A percentile compares a stretch with the other conserved stretches of the same genome.
These are phyloP conservation scores for Cyberlindnera mrakii DNA, from an alignment of 805 yeast genomes.

Conservation along the genomic window DNA sequence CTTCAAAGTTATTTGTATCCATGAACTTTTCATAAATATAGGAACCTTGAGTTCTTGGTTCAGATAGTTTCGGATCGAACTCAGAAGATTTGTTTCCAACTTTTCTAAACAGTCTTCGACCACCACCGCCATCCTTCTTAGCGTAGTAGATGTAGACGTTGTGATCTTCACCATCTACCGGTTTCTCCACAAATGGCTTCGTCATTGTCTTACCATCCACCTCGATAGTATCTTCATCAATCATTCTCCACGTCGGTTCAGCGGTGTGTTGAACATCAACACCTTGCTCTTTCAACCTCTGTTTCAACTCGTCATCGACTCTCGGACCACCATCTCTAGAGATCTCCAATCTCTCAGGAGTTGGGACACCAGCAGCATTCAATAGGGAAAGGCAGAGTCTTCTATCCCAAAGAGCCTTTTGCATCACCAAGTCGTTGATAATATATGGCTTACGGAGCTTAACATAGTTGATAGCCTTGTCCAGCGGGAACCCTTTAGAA, in stretches of 20 bases:
- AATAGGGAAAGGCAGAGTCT: slow-evolving; percentile 76
- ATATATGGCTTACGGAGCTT: slow-evolving; percentile 84
- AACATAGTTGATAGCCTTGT: slow-evolving; percentile 89
- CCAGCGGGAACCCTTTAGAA: slow-evolving; percentile 93
- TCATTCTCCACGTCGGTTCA: slow-evolving; percentile 83
- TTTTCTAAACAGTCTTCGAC: slow-evolving; percentile 86
- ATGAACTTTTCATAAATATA: slow-evolving; percentile 89
- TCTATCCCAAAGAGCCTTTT: slow-evolving; percentile 96
- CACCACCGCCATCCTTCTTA: slow-evolving; percentile 92
- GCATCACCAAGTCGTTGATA: slow-evolving; percentile 85
- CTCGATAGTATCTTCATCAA: slow-evolving; percentile 75
- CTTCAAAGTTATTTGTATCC: slow-evolving; percentile 98
- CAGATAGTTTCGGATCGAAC: slow-evolving; percentile 71
- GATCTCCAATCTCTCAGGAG: slow-evolving; percentile 83
- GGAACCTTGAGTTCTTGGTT: slow-evolving; percentile 85
- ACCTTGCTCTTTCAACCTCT: slow-evolving; percentile 55
- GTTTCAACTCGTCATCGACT: slow-evolving; percentile 60
- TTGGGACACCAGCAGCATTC: slow-evolving; percentile 78
- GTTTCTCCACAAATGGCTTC: slow-evolving; percentile 97
- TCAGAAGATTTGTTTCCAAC: slow-evolving; percentile 97
- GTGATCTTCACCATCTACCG: slow-evolving; percentile 98
- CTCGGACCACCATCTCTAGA: slow-evolving; percentile 97
- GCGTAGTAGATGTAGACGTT: slow-evolving; percentile 91
- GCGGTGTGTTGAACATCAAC: slow-evolving; percentile 36
- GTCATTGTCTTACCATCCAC: slow-evolving; percentile 67